phyloP scores from a whole-genome alignment of 371 early-diverging fungal species.

The Saksenaea oblongispora region DNA sequence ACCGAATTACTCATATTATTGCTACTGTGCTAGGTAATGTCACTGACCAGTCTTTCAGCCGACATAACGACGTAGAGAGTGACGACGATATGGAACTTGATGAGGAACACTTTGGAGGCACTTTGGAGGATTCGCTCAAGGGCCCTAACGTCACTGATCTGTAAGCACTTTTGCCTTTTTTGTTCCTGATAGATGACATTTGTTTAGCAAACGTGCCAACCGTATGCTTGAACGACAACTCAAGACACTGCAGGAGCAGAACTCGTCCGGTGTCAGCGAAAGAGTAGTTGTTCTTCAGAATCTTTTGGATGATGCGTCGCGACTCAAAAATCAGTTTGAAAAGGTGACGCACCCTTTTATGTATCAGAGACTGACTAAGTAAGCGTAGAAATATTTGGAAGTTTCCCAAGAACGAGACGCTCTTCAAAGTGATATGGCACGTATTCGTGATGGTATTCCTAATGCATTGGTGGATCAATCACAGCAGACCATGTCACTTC shows the following conservation, averaged over 20 bases:
- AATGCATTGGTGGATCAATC: conserved; percentile 42
- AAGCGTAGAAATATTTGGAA: conserved; percentile 59
- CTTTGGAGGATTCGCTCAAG: conserved; percentile 50
- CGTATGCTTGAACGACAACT: conserved; percentile 81
- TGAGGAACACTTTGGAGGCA: conserved; percentile 34
- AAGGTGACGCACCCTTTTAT: conserved; percentile 31
- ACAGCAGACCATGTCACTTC: conserved; percentile 34
- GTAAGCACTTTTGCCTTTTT: conserved; percentile 21
- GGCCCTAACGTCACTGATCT: conserved; percentile 57
- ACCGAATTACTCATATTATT: background rate
- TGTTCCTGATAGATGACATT: background rate
- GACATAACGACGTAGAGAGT: background rate
- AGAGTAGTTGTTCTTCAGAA: conserved; percentile 66
- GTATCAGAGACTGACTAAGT: background rate
- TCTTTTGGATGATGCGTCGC: conserved; percentile 73
- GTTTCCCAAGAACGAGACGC: conserved; percentile 70
- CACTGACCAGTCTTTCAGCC: background rate
- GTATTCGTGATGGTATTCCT: conserved; percentile 56
- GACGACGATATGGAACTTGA: conserved; percentile 45
- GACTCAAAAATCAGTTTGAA: conserved; percentile 71
- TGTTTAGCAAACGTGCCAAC: conserved; percentile 58
- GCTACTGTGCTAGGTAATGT: background rate
- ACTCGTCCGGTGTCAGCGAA: conserved; percentile 47
- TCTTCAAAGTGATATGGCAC: conserved; percentile 74
- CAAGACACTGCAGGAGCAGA: conserved; percentile 58